Evolutionary conservation across 1,139 yeast genomes (phyloP).

Genomic region (Geotrichum macrosporum): DNA sequence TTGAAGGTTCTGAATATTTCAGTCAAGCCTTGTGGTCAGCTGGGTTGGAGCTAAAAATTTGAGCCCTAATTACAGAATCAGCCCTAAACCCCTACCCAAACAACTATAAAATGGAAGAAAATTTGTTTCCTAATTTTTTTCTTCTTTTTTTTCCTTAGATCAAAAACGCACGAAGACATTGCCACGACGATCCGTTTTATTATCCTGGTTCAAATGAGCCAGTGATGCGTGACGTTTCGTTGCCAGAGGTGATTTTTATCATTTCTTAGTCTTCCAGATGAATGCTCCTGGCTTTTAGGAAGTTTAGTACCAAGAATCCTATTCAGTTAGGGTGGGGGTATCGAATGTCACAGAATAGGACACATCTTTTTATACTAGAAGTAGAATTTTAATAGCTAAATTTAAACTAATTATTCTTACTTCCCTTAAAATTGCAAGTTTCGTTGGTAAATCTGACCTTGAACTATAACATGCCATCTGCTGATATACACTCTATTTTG

Average conservation of each 20-base stretch:
- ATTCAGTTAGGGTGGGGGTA: constrained; percentile 37
- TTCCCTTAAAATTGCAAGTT: too few species aligned
- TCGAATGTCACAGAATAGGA: constrained; percentile 41
- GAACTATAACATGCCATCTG: neutral
- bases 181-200: constrained; percentile 39
- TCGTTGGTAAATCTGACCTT: too few species aligned
- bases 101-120: constrained; percentile 12
- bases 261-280: constrained; percentile 38
- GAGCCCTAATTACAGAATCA: constrained; percentile 10
- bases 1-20: neutral
- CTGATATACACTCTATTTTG: constrained; percentile 22
- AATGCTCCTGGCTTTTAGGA: constrained; percentile 40
- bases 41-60: neutral
- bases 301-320: constrained; percentile 37
- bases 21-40: neutral
- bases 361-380: constrained; percentile 32
- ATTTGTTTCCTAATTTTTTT: constrained; percentile 16
- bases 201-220: constrained; percentile 9
- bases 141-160: constrained; percentile 39
- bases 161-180: constrained; percentile 35
- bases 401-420: too few species aligned
- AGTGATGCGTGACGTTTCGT: constrained; percentile 31
- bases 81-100: constrained; percentile 19
- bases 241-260: constrained; percentile 36
- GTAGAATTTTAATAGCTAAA: too few species aligned